A percentile compares a stretch with the other conserved stretches of the same genome.
Evolutionary conservation across 352 stramenopile species (phyloP).

Genomic region (Pythium insidiosum): DNA sequence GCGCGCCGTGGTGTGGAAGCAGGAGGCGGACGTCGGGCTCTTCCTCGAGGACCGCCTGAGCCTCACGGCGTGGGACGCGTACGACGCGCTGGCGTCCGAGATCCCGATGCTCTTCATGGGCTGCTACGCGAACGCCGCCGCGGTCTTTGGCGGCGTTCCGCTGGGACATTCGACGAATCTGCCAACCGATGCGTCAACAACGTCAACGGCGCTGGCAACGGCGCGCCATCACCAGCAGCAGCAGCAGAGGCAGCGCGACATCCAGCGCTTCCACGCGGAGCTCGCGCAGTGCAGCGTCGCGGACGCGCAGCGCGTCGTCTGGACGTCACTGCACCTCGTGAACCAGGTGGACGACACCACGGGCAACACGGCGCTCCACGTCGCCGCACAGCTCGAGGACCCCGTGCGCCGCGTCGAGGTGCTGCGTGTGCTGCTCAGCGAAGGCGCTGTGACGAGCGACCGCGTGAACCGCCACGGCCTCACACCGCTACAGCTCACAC

Average conservation of each 20-base stretch:
- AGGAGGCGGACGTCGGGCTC: slow-evolving; percentile 31
- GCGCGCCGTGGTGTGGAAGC: slow-evolving; percentile 60
- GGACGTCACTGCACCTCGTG: slow-evolving; percentile 38
- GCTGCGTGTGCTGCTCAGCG: slow-evolving; percentile 35
- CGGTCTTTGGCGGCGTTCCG: slow-evolving; percentile 47
- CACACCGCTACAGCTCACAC: slow-evolving; percentile 35
- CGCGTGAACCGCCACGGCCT: slow-evolving; percentile 44
- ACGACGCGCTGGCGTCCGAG: slow-evolving; percentile 40
- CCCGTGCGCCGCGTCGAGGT: slow-evolving; percentile 33
- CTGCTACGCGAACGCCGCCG: slow-evolving; percentile 37
- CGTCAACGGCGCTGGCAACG: background rate
- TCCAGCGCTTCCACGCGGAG: slow-evolving; percentile 36
- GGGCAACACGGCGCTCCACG: slow-evolving; percentile 52
- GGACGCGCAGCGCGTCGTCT: slow-evolving; percentile 43
- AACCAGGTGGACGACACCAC: slow-evolving; percentile 40
- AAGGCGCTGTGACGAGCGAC: slow-evolving; percentile 36
- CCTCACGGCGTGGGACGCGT: slow-evolving; percentile 49
- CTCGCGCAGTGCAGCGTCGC: slow-evolving; percentile 36
- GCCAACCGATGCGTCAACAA: background rate
- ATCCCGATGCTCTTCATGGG: slow-evolving; percentile 62
- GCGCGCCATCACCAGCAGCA: background rate
- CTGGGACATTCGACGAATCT: slow-evolving; percentile 9
- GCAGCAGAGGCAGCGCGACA: slow-evolving; percentile 7
- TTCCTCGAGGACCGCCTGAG: slow-evolving; percentile 48
- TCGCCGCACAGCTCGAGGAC: slow-evolving; percentile 46